phyloP scores from a whole-genome alignment of 345 rosid genomes.

The Euclidium syriacum region DNA sequence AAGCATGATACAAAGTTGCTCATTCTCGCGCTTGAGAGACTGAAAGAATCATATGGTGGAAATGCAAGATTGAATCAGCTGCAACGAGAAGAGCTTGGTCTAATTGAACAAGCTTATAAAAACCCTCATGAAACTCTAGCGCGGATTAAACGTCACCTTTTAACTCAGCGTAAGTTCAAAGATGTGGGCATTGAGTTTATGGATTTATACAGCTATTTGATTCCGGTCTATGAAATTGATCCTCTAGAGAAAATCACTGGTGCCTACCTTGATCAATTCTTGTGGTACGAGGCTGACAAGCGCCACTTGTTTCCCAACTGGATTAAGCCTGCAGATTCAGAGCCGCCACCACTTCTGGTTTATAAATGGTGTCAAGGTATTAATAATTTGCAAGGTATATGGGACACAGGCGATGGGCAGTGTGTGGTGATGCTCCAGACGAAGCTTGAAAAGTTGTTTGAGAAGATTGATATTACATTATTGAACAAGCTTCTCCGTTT shows the following conservation, averaged over 20 bases:
- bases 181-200: constrained; percentile 99
- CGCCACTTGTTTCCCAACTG: constrained; percentile 99
- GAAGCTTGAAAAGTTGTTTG: constrained; percentile 96
- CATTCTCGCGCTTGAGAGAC: constrained; percentile 94
- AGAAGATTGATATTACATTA: constrained; percentile 98
- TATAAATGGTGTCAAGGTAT: constrained; percentile 99
- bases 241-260: constrained; percentile 97
- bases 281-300: constrained; percentile 99
- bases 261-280: constrained; percentile 97
- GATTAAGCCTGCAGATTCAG: constrained; percentile 99
- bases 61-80: constrained; percentile 96
- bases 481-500: constrained; percentile 86
- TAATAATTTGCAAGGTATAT: constrained; percentile 90
- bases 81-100: constrained; percentile 98
- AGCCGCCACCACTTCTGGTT: constrained; percentile 97
- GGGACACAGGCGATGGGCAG: constrained; percentile 99
- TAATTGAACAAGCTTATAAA: constrained; percentile 98
- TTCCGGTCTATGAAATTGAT: constrained; percentile 99
- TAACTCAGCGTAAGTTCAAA: constrained; percentile 97
- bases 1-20: constrained; percentile 98
- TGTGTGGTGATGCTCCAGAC: constrained; percentile 99
- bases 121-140: constrained; percentile 98
- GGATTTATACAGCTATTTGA: constrained; percentile 94
- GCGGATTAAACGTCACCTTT: constrained; percentile 96
- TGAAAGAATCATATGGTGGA: constrained; percentile 98